A percentile compares a stretch with the other conserved stretches of the same genome.
Conservation (phyloP, 331 rosid genomes). For the Saraca asoca region DNA sequence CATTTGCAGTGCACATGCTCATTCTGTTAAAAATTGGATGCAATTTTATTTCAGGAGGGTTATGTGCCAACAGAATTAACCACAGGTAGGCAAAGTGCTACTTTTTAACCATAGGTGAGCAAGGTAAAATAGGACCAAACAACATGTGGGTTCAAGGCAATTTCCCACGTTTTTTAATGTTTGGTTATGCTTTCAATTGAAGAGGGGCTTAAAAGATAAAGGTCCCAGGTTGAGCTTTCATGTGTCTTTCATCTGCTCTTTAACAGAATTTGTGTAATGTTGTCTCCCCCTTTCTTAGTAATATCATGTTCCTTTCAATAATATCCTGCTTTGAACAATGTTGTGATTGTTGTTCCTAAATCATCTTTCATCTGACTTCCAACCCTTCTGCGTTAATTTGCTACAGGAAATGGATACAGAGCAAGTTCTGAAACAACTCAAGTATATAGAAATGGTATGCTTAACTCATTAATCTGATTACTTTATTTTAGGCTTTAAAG, state of each 20-base stretch:
- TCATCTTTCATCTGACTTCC: conserved; percentile 1
- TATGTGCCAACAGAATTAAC: too few species aligned
- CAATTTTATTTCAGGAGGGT: too few species aligned
- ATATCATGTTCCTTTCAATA: conserved; percentile 25
- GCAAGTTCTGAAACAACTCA: conserved; percentile 72
- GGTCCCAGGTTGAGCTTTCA: conserved; percentile 7
- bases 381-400: conserved; percentile 20
- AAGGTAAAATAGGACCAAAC: too few species aligned
- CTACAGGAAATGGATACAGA: conserved; percentile 80
- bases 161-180: not conserved
- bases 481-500: conserved; percentile 10
- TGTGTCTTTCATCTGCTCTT: conserved; percentile 1
- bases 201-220: not conserved
- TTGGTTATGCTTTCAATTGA: not conserved
- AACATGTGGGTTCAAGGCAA: too few species aligned
- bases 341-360: conserved; percentile 5
- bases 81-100: too few species aligned
- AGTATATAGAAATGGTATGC: conserved; percentile 78
- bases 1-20: too few species aligned
- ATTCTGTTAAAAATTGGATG: too few species aligned
- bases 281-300: conserved; percentile 18
- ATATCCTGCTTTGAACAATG: conserved; percentile 26
- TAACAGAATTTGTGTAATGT: not conserved
- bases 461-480: conserved; percentile 17
- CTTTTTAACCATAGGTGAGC: too few species aligned